A percentile compares a stretch with the other conserved stretches of the same genome.
phyloP scores from a whole-genome alignment of 768 basidiomycete genomes.

The Hydnum rufescens region DNA sequence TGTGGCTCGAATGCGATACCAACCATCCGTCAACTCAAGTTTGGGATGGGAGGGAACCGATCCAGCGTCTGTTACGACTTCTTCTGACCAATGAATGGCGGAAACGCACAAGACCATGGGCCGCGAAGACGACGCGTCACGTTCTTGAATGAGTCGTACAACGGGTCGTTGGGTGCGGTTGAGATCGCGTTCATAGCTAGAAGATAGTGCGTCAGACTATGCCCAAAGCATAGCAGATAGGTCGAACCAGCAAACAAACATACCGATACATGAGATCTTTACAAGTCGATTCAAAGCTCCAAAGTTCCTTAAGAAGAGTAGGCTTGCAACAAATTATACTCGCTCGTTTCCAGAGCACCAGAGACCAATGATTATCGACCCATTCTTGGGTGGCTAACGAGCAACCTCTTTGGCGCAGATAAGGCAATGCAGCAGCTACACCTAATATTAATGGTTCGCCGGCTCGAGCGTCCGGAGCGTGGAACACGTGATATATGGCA shows the following conservation, averaged over 20 bases:
- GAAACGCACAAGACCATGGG: conserved; percentile 81
- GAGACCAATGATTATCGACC: conserved; percentile 82
- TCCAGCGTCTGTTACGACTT: conserved; percentile 19
- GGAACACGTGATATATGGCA: conserved; percentile 11
- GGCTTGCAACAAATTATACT: conserved; percentile 66
- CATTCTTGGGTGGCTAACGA: conserved; percentile 49
- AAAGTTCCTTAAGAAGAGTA: conserved; percentile 32
- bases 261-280: conserved; percentile 76
- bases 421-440: conserved; percentile 32
- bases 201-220: conserved; percentile 1
- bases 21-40: conserved; percentile 91
- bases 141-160: conserved; percentile 60
- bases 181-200: conserved; percentile 76
- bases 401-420: conserved; percentile 40
- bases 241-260: conserved; percentile 9
- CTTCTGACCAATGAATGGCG: conserved; percentile 36
- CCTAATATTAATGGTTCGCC: conserved; percentile 19
- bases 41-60: conserved; percentile 21
- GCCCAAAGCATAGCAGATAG: not conserved
- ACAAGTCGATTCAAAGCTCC: conserved; percentile 71
- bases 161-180: conserved; percentile 62
- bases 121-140: conserved; percentile 55
- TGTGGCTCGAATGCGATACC: conserved; percentile 71
- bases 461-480: conserved; percentile 1
- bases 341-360: conserved; percentile 90